Evolutionary conservation across 2,329 filamentous ascomycete genomes (phyloP), one percentile per base, ranked within the genome.

Genomic region (Bertia moriformis): DNA sequence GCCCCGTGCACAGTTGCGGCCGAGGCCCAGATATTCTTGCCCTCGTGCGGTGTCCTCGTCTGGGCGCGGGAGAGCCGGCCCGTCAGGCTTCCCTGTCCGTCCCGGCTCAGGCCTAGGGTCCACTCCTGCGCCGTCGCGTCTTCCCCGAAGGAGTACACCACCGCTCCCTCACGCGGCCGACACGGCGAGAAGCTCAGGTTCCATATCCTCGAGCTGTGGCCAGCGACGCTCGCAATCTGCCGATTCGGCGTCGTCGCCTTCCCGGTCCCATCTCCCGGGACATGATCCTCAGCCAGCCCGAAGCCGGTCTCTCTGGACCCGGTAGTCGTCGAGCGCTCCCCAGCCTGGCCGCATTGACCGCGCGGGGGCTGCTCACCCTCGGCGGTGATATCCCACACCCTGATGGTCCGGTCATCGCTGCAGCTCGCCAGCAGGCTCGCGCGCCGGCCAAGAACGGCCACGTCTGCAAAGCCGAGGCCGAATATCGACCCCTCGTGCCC

Each of bases 401-500:
- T 71, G 17, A 98, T 75, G 0, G 87, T 94, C 38, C 91, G 72
- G 57, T 98, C 91, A 52, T 98, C 91, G 51, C 89, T 96, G 54
- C 91, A 98, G 49, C 84, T 95, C 13, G 81, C 83, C 22, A 98
- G 65, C n/a, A 94, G 56, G 39, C 83, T 67, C 18, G 63, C 61
- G 15, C 53, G 53, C 4, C 51, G 52, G 0, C 60, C 62, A 13
- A 60, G 54, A 2, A 54, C 44, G 17, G 59, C 46, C 15, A 79
- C 56, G 46, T 61, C 52, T 1, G 69, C 61, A 24, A 96, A 81
- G 20, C 77, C 69, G 2, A 98, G 83, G 1, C 86, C 88, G 47
- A 95, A 98, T 19, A 98, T 81, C 1, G 89, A 95, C 0, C 91
- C 91, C 51, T 95, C 87, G 50, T 98, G 91, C 1, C 76, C 77